phyloP scores from a whole-genome alignment of 805 yeast species.

The Saccharomyces mikatae region DNA sequence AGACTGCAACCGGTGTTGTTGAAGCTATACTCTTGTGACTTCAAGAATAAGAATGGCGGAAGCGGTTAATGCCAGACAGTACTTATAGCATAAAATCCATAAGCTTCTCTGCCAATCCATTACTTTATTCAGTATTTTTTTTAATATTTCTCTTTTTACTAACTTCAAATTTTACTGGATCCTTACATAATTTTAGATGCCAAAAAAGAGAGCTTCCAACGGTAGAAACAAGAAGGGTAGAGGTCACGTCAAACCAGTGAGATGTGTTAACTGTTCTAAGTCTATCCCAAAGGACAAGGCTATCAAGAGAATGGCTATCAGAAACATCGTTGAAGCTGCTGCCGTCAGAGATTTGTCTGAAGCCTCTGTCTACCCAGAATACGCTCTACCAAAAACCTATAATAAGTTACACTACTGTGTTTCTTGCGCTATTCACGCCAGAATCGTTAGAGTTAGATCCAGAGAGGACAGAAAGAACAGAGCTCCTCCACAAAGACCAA shows the following conservation, averaged over 20 bases:
- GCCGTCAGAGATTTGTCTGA: conserved; percentile 99
- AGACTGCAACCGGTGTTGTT: neutral
- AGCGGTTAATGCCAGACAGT: neutral
- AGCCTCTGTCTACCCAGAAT: conserved; percentile 98
- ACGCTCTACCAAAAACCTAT: conserved; percentile 99
- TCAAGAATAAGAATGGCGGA: neutral
- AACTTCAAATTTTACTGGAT: neutral
- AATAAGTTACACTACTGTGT: conserved; percentile 99
- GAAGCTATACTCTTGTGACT: neutral
- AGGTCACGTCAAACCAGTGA: conserved; percentile 99
- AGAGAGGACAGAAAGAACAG: conserved; percentile 97
- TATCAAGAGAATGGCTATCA: conserved; percentile 99
- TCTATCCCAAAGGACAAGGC: conserved; percentile 99
- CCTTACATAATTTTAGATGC: conserved; percentile 50
- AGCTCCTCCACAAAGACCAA: conserved; percentile 98
- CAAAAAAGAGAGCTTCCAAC: conserved; percentile 99
- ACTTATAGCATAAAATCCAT: neutral
- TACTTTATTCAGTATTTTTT: neutral
- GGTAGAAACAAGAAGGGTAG: conserved; percentile 99
- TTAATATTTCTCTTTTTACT: neutral
- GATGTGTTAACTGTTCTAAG: conserved; percentile 99
- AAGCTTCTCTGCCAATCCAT: neutral
- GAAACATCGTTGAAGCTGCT: conserved; percentile 99
- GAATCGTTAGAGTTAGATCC: conserved; percentile 99
- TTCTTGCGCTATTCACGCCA: conserved; percentile 99